Conservation (phyloP, 176 grass and related monocot genomes). For the Musa schizocarpa region DNA sequence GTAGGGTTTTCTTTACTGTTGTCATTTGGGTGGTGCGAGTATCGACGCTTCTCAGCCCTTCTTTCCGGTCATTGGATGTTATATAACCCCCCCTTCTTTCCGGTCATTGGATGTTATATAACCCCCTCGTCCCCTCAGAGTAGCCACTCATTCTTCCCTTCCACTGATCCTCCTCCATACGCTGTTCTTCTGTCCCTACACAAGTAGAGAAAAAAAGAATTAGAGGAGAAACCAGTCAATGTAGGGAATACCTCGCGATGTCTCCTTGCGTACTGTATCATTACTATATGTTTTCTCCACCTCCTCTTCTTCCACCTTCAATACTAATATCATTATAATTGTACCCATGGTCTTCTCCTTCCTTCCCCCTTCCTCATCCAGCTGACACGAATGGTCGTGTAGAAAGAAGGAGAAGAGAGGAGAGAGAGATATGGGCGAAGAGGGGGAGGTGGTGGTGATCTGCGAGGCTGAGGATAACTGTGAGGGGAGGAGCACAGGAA, state of each 20-base stretch:
- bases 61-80: too few species aligned
- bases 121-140: too few species aligned
- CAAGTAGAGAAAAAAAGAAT: constrained; percentile 7
- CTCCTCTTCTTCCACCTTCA: constrained; percentile 10
- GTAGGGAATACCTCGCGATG: constrained; percentile 63
- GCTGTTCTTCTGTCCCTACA: not conserved
- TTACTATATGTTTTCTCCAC: constrained; percentile 32
- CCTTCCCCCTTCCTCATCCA: constrained; percentile 26
- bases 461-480: constrained; percentile 30
- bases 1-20: too few species aligned
- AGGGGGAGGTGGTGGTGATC: constrained; percentile 38
- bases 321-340: constrained; percentile 25
- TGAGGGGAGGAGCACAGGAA: not conserved
- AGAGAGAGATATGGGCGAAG: constrained; percentile 17
- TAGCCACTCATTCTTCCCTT: not conserved
- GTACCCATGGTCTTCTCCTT: constrained; percentile 28
- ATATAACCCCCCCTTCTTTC: too few species aligned
- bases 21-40: too few species aligned
- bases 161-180: not conserved
- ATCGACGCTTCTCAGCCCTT: too few species aligned
- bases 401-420: not conserved
- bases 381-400: constrained; percentile 12
- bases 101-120: too few species aligned
- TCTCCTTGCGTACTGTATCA: constrained; percentile 41
- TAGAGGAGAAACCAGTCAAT: constrained; percentile 48